Base-by-base conservation (phyloP, 306 rosid species). In the Herpetospermum pedunculosum region DNA sequence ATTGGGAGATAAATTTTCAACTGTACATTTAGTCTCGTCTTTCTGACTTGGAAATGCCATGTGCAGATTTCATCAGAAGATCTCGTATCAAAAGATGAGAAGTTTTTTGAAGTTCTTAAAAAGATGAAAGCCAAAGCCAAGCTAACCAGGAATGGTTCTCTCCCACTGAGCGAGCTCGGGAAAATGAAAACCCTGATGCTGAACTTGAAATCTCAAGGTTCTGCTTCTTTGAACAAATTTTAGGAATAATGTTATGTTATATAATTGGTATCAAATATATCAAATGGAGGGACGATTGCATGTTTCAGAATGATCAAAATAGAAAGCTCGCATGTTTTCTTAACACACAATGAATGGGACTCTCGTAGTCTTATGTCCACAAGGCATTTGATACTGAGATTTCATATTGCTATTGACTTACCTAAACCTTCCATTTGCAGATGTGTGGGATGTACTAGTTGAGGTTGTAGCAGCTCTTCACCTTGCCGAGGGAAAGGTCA, bases 391-490 rank as follows among this genome's bases (percentile, higher is more conserved):
- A 32, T 37, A 35, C 70, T 4, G 34, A 21, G 19, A 67, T 67
- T 67, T 67, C 73, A 43, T 19, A 38, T 41, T 41, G 37, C 73
- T 67, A 41, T 67, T 8, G 8, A 41, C 19, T 71, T 29, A 30
- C 60, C 67, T 75, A 70, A 75, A 76, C 32, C 19, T 79, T 72
- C 49, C 21, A 79, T 80, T 83, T 75, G 74, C 84, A 94, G 98
- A 90, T 77, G 67, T 75, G 29, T 94, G 98, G 98, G 87, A 85
- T 73, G 73, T 85, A 74, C 96, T 94, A 38, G 32, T 77, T 74
- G 97, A 91, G 75, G 92, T 94, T 73, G 98, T 81, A 49, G 90
- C 83, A 46, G 95, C 90, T 81, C 79, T 94, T 82, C 85, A 89
- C 71, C 83, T 81, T 48, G 95, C 88, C 52, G 98, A 94, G 83